Evolutionary conservation across 129 eudicot genomes (phyloP), one percentile per base, ranked within the genome.

Genomic region (Pulicaria dysenterica): DNA sequence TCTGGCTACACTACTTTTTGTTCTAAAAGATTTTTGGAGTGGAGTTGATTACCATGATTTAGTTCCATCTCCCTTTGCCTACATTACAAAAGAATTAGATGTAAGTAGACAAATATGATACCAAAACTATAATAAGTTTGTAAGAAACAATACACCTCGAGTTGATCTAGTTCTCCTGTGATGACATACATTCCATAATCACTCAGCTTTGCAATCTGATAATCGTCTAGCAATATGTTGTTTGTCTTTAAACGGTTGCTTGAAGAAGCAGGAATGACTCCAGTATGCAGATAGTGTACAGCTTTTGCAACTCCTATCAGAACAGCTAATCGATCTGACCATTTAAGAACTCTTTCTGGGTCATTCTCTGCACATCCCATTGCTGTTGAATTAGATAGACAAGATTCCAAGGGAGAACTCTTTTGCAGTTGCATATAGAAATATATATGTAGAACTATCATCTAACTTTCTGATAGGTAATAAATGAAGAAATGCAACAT

Each of bases 161-260:
- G 66, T 37, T 74, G 84, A 74, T 91, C 97, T 51, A 77, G 67
- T 37, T 91, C 93, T 45, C 86, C 97, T 40, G 87, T 83, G 54
- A 89, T 83, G 65, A 91, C 78, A 43, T 91, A 88, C 87, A 91
- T 88, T 53, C 96, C 97, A 62, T 86, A 91, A 73, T 91, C 97
- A 10, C 91, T 91, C 41, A 91, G 81, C 80, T 91, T 91, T 71
- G 93, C 97, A 49, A 84, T 91, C 34, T 74, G 79, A 83, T 91
- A 87, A 64, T 86, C 93, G 59, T 91, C 96, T 19, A 88, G 87
- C 58, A 91, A 77, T 73, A 91, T 79, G 74, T 89, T 91, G 58
- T 89, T 82, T 6, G 95, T 80, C 85, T 84, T 88, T 40, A 91
- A 69, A 31, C 85, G 87, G 46, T 88, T 91, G 48, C 74, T 80